A percentile compares a stretch with the other conserved stretches of the same genome.
Evolutionary conservation across 2,329 filamentous ascomycete genomes (phyloP).

Genomic region (Arthrobotrys conoides): DNA sequence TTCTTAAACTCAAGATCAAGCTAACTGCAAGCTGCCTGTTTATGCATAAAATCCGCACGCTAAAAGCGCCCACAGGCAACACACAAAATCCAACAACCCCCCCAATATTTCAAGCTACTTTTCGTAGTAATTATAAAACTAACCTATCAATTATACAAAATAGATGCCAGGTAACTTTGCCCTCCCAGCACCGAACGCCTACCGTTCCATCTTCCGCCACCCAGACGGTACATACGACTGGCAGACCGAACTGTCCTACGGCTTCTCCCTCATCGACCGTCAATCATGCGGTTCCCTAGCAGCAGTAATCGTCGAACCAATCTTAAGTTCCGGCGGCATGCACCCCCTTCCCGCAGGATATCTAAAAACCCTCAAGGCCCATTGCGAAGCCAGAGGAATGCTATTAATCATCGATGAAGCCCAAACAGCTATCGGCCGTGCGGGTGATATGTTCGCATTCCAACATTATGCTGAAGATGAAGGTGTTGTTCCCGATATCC

Average conservation of each 20-base stretch:
- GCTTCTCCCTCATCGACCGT: slow-evolving; percentile 74
- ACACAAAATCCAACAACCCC: slow-evolving; percentile 57
- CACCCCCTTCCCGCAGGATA: slow-evolving; percentile 74
- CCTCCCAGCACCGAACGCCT: slow-evolving; percentile 75
- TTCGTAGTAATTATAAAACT: too few relatives aligned
- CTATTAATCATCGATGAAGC: slow-evolving; percentile 75
- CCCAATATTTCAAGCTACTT: too few relatives aligned
- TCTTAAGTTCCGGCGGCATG: slow-evolving; percentile 74
- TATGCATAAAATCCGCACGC: not conserved
- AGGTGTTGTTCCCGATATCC: slow-evolving; percentile 73
- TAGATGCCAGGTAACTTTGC: slow-evolving; percentile 73
- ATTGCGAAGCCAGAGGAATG: slow-evolving; percentile 73
- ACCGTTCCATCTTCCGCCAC: slow-evolving; percentile 75
- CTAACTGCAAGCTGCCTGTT: not conserved
- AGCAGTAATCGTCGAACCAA: slow-evolving; percentile 75
- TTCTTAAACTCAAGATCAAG: slow-evolving; percentile 4
- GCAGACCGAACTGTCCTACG: slow-evolving; percentile 76
- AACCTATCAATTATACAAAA: not conserved
- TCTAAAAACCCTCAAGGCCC: slow-evolving; percentile 71
- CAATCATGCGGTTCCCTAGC: slow-evolving; percentile 75
- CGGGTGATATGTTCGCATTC: slow-evolving; percentile 74
- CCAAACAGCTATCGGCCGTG: slow-evolving; percentile 73
- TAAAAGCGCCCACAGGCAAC: slow-evolving; percentile 6
- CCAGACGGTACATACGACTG: slow-evolving; percentile 76
- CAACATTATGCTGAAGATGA: slow-evolving; percentile 68